Conservation (phyloP, 2,329 filamentous ascomycete species). For the Exophiala sideris region DNA sequence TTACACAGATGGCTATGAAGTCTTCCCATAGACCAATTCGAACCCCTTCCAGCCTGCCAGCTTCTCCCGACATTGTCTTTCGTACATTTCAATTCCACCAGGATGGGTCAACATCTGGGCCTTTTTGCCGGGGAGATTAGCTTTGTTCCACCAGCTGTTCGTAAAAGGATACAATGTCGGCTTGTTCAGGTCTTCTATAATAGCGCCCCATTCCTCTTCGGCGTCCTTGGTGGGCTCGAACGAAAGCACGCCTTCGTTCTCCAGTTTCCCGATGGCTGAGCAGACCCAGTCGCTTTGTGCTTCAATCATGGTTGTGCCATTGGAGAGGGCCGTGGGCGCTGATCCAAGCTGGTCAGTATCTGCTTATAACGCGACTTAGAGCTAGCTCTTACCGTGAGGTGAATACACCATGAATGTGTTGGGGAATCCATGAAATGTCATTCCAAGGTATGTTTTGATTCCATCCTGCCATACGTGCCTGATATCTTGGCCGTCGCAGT, state of each 20-base stretch:
- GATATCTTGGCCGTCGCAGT: slow-evolving; percentile 31
- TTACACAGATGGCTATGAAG: no score
- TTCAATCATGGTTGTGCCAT: slow-evolving; percentile 50
- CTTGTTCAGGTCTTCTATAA: slow-evolving; percentile 47
- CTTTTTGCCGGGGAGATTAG: slow-evolving; percentile 52
- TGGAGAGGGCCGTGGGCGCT: slow-evolving; percentile 26
- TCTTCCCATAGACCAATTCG: neutral
- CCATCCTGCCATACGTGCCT: slow-evolving; percentile 37
- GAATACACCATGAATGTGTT: slow-evolving; percentile 55
- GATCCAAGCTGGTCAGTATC: neutral
- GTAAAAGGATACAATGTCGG: slow-evolving; percentile 49
- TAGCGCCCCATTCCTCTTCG: slow-evolving; percentile 48
- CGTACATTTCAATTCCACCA: slow-evolving; percentile 12
- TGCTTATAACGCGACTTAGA: neutral
- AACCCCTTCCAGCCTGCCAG: slow-evolving; percentile 10
- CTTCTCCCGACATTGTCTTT: slow-evolving; percentile 1
- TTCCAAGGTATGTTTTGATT: slow-evolving; percentile 42
- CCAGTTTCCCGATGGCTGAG: slow-evolving; percentile 50
- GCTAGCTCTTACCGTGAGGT: slow-evolving; percentile 40
- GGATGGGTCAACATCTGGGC: slow-evolving; percentile 10
- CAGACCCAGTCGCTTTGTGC: slow-evolving; percentile 44
- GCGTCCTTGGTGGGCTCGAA: slow-evolving; percentile 50
- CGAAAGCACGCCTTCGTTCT: slow-evolving; percentile 44
- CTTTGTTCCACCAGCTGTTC: slow-evolving; percentile 55
- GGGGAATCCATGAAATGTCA: slow-evolving; percentile 41